phyloP scores from a whole-genome alignment of 2,329 filamentous ascomycete species.

The Epichloe typhina region DNA sequence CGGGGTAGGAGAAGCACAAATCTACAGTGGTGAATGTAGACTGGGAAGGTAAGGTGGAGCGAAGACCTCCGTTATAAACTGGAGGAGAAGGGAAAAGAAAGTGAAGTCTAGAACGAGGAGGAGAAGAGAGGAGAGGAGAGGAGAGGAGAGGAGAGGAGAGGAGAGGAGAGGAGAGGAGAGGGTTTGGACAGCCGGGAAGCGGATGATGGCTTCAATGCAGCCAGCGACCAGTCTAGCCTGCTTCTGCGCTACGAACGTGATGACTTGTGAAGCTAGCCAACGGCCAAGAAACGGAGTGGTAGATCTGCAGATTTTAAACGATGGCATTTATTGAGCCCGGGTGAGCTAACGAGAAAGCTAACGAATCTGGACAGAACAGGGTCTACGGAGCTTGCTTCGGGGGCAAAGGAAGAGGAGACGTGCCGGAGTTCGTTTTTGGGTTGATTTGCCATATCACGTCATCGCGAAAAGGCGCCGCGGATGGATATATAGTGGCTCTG shows the following conservation, averaged over 20 bases:
- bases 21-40: neutral
- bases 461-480: neutral
- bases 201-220: neutral
- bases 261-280: neutral
- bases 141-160: neutral
- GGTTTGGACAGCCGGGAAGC: neutral
- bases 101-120: neutral
- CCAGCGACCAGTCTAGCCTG: neutral
- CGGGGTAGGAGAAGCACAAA: neutral
- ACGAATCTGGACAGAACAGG: neutral
- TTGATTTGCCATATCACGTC: conserved; percentile 1
- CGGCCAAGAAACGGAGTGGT: neutral
- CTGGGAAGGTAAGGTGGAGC: no score
- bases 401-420: neutral
- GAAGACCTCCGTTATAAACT: neutral
- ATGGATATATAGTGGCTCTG: neutral
- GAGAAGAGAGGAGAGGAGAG: neutral
- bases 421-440: neutral
- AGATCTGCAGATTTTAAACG: neutral
- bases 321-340: neutral
- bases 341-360: neutral
- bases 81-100: neutral
- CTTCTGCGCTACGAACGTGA: neutral
- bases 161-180: neutral
- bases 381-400: neutral